Base-by-base conservation (phyloP, 2,329 filamentous ascomycete genomes). In the Venturia oleaginea region DNA sequence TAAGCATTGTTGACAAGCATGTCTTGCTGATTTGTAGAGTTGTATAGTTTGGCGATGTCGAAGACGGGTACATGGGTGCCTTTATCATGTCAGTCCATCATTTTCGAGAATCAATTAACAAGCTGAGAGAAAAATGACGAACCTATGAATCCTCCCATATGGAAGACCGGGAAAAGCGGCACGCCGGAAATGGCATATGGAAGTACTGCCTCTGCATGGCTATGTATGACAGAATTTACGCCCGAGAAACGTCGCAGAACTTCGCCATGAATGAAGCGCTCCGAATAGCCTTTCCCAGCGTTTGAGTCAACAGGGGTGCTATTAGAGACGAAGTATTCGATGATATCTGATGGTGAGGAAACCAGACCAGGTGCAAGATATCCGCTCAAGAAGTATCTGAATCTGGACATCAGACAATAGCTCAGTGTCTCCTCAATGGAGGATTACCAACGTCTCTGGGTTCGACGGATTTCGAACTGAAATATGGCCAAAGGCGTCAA, bases 401-500 rank as follows among this genome's bases (percentile, higher is more conserved):
- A 17, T 6, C 46, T 22, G 11, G 11, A 17, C 6, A 43, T 43
- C 40, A 43, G 40, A 43, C 17, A 17, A 43, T n/a, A n/a, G 40
- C 15, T 17, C 40, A n/a, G n/a, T 7, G 40, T 43, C 40, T 17
- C 40, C n/a, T n/a, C n/a, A 34, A 34, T 34, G 15, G 4, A 51
- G n/a, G 51, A 57, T 57, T 17, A 17, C 51, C 4, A 19, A 57
- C 51, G 71, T 63, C 0, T 55, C 61, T 51, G 48, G 4, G 17
- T 51, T 48, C 22, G 74, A 72, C 8, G 82, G 81, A 64, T 82
- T 78, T 6, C 83, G 76, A 24, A 83, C 74, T 2, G 81, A 83
- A 15, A 85, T 73, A 67, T 85, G 82, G 22, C 82, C 81, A 68
- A 81, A 84, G 0, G 79, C 81, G 65, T 84, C 82, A 42, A 85